These are phyloP conservation scores for Komagataella ulmi DNA, from an alignment of 805 yeast species.

Conservation along the genomic window DNA sequence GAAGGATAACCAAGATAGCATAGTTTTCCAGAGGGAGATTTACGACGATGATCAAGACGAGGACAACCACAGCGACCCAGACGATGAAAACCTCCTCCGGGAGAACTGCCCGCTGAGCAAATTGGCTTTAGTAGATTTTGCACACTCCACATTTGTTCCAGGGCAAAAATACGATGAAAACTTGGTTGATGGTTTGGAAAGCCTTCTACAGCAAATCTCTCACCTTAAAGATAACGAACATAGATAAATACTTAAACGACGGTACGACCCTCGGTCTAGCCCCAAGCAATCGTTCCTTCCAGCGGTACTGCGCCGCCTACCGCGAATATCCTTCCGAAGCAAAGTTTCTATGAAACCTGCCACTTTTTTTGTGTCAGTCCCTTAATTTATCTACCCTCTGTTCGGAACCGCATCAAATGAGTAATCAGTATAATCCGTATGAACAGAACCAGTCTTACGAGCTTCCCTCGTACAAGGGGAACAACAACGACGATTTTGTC, in stretches of 20 bases:
- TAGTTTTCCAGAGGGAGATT: constrained; percentile 6
- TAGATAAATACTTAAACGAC: neutral
- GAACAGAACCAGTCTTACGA: constrained; percentile 5
- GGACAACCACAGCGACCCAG: constrained; percentile 12
- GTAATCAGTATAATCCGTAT: constrained; percentile 5
- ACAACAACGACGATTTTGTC: constrained; percentile 25
- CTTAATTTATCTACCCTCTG: neutral
- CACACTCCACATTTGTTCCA: constrained; percentile 59
- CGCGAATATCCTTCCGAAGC: neutral
- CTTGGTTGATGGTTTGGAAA: constrained; percentile 55
- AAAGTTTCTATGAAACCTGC: neutral
- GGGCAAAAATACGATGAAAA: constrained; percentile 65
- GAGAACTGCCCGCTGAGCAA: constrained; percentile 32
- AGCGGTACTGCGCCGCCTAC: neutral
- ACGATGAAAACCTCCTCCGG: constrained; percentile 11
- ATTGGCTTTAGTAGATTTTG: constrained; percentile 74
- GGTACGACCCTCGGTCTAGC: neutral
- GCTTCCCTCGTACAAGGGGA: constrained; percentile 3
- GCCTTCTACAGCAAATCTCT: constrained; percentile 22
- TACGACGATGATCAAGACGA: constrained; percentile 21
- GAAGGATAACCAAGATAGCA: constrained; percentile 14
- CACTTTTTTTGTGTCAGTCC: neutral
- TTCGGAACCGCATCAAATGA: neutral
- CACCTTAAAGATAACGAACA: neutral
- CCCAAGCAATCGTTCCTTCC: neutral